These are phyloP conservation scores for Glycine soja DNA, from an alignment of 306 rosid species.

Conservation along the genomic window DNA sequence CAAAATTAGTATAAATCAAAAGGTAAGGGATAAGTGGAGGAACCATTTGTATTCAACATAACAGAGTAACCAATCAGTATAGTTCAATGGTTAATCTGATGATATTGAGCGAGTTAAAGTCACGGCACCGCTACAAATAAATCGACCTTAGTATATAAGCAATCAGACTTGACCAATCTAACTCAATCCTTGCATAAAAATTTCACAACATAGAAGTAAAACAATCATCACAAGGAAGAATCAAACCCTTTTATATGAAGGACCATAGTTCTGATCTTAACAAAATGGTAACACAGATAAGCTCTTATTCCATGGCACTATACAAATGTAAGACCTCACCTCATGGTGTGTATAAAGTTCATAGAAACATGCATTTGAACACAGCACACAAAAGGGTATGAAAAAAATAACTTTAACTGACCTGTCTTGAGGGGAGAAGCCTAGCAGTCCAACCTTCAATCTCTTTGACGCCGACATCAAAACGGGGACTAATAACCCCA, in stretches of 20 bases:
- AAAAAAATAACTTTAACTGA: neutral
- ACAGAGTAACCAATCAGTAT: neutral
- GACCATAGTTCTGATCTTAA: neutral
- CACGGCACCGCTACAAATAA: neutral
- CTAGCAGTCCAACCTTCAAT: conserved; percentile 64
- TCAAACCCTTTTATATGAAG: neutral
- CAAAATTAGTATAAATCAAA: conserved; percentile 9
- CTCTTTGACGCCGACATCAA: conserved; percentile 60
- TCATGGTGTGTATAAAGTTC: neutral
- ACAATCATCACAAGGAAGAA: neutral
- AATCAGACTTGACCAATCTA: conserved; percentile 1
- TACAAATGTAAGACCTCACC: neutral
- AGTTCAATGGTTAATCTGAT: neutral
- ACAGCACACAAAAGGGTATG: neutral
- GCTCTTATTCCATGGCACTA: neutral
- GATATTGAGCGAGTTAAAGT: neutral
- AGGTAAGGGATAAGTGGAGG: neutral
- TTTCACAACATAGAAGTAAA: neutral
- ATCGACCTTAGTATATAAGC: neutral
- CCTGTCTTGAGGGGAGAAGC: conserved; percentile 64
- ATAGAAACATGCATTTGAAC: neutral
- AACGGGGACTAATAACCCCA: conserved; percentile 63
- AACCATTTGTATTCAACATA: neutral
- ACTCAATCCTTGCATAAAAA: neutral
- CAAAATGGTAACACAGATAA: neutral